These are phyloP conservation scores for Lentinula novae-zelandiae DNA, from an alignment of 1,284 basidiomycete species.

Conservation along the genomic window DNA sequence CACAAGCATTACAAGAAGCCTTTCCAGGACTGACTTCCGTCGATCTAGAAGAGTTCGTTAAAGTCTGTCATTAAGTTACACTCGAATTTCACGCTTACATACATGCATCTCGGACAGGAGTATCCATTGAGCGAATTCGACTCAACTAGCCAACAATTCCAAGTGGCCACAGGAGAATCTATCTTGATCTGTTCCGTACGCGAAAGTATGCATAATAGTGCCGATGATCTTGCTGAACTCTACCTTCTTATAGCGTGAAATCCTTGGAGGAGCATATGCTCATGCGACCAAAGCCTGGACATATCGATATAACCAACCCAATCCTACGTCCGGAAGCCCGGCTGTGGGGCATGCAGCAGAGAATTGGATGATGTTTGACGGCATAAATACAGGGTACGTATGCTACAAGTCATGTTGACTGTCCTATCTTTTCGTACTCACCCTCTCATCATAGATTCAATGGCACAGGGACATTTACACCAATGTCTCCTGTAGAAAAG, in stretches of 20 bases:
- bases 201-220: neutral
- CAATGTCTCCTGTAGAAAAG: conserved; percentile 36
- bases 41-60: conserved; percentile 8
- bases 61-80: neutral
- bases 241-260: conserved; percentile 35
- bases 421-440: neutral
- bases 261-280: conserved; percentile 40
- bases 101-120: neutral
- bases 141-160: conserved; percentile 34
- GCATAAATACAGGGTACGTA: conserved; percentile 52
- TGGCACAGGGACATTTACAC: conserved; percentile 39
- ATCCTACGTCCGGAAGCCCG: conserved; percentile 33
- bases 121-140: conserved; percentile 30
- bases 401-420: neutral
- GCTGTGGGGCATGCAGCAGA: conserved; percentile 49
- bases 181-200: conserved; percentile 47
- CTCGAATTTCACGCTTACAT: neutral
- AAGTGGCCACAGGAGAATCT: conserved; percentile 46
- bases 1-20: conserved; percentile 2
- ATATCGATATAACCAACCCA: conserved; percentile 42
- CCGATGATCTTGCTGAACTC: neutral
- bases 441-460: conserved; percentile 32
- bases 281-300: conserved; percentile 18
- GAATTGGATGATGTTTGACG: conserved; percentile 40
- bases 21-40: conserved; percentile 2